A percentile compares a stretch with the other conserved stretches of the same genome.
Conservation (phyloP, 495 filamentous ascomycete species). For the Aspergillus sclerotioniger region DNA sequence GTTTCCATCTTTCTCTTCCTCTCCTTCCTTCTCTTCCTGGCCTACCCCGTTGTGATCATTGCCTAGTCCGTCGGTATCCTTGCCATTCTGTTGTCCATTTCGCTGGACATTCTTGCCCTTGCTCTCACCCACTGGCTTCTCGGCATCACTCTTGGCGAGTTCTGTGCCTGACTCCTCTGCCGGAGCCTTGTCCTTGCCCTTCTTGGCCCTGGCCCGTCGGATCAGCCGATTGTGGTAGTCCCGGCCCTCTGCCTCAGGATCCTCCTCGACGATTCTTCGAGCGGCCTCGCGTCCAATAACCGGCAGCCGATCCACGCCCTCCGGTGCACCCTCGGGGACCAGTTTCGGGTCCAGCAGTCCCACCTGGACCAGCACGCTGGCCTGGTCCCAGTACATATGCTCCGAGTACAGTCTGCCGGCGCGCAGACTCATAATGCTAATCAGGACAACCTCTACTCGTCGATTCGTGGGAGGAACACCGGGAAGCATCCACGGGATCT, state of each 20-base stretch:
- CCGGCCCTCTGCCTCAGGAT: conserved; percentile 37
- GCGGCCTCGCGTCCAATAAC: conserved; percentile 68
- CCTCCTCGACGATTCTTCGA: conserved; percentile 62
- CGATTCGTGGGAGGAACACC: conserved; percentile 69
- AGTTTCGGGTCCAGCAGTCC: conserved; percentile 68
- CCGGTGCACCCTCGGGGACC: conserved; percentile 42
- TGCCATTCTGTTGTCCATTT: conserved; percentile 9
- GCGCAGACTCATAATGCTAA: conserved; percentile 71
- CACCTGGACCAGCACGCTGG: conserved; percentile 71
- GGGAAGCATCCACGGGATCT: conserved; percentile 79
- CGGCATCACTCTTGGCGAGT: conserved; percentile 24
- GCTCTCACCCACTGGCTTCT: conserved; percentile 11
- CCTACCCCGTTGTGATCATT: conserved; percentile 1
- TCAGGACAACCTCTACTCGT: conserved; percentile 67
- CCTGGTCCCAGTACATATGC: conserved; percentile 88
- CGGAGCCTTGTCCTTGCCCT: conserved; percentile 14
- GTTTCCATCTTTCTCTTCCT: conserved; percentile 2
- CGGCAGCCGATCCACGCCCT: conserved; percentile 62
- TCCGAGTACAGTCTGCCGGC: conserved; percentile 76
- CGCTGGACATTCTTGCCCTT: conserved; percentile 28
- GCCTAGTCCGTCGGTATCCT: neutral
- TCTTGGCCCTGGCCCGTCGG: conserved; percentile 27
- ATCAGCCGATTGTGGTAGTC: conserved; percentile 45
- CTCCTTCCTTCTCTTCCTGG: neutral
- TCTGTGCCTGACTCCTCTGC: conserved; percentile 29